Base-by-base conservation (phyloP, 768 basidiomycete species). In the Dacryopinax spathularia region DNA sequence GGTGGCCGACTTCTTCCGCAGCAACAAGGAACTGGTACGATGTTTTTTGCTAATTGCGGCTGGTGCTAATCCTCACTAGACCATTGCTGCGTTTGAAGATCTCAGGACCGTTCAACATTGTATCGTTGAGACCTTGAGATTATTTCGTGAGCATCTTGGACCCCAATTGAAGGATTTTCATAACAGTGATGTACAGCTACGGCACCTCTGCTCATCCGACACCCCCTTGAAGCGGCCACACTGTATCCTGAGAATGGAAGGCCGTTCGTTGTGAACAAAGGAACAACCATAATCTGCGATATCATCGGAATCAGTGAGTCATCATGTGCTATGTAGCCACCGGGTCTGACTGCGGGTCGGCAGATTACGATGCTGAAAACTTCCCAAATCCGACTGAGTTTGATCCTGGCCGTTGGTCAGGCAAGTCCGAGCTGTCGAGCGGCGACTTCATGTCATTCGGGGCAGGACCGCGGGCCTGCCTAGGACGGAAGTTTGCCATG, bases 401-500 rank as follows among this genome's bases (percentile, higher is more conserved):
- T 18, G 18, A 18, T 41, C 39, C 39, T 6, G 16, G 16, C n/a
- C 33, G 56, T 18, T 29, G 33, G 33, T 25, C 27, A 6, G 12
- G 18, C n/a, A n/a, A 4, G 20, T 18, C 15, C 5, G 33, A 29
- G 12, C 29, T 16, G n/a, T n/a, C n/a, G n/a, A n/a, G n/a, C n/a
- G n/a, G n/a, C 25, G 34, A 27, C 7, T 29, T 16, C 18, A 5
- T 60, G 16, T 29, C 29, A 5, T 60, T 60, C 22, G 56, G 56
- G 12, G 27, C 27, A 25, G 56, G 56, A 7, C 56, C 56, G 3
- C 56, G 56, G 12, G 29, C 33, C 5, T 60, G 56, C 22, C 15
- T 60, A 7, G 56, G 56, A 18, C 56, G 56, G 4, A 60, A 27
- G 33, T 60, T 60, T 60, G 56, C 56, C 56, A 31, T 60, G 56